A percentile compares a stretch with the other conserved stretches of the same genome.
These are phyloP conservation scores for Aspergillus sp. DNA, from an alignment of 2,329 filamentous ascomycete genomes.

Conservation along the genomic window DNA sequence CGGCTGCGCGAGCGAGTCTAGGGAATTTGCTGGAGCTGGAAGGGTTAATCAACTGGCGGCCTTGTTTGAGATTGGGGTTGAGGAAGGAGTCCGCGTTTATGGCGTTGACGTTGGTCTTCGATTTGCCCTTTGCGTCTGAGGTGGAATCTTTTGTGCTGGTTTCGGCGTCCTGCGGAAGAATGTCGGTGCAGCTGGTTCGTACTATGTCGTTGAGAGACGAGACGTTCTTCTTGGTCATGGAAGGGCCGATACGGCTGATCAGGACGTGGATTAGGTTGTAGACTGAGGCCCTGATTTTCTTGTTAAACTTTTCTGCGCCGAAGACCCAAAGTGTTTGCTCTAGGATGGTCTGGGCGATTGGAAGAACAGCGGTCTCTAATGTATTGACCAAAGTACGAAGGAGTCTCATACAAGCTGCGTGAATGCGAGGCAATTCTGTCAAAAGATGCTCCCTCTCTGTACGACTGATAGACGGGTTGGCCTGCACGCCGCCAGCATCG, in stretches of 20 bases:
- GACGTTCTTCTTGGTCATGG: constrained; percentile 68
- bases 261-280: constrained; percentile 66
- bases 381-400: constrained; percentile 62
- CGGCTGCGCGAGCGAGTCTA: constrained; percentile 62
- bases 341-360: constrained; percentile 67
- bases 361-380: constrained; percentile 61
- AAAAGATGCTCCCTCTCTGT: constrained; percentile 84
- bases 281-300: constrained; percentile 61
- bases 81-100: constrained; percentile 75
- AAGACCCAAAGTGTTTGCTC: constrained; percentile 77
- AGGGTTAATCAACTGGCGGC: constrained; percentile 22
- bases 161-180: constrained; percentile 60
- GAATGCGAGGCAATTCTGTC: constrained; percentile 72
- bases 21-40: constrained; percentile 28
- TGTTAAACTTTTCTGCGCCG: constrained; percentile 54
- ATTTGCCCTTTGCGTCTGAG: constrained; percentile 47
- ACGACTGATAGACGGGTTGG: constrained; percentile 73
- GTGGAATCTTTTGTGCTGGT: constrained; percentile 31
- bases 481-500: constrained; percentile 56
- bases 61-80: constrained; percentile 45
- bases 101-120: constrained; percentile 40
- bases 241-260: constrained; percentile 66
- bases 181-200: constrained; percentile 73
- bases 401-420: constrained; percentile 70
- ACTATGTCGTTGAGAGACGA: constrained; percentile 66